Evolutionary conservation across 208 protist genomes (phyloP), one percentile per base, ranked within the genome.

Genomic region (Leptomonas seymouri): DNA sequence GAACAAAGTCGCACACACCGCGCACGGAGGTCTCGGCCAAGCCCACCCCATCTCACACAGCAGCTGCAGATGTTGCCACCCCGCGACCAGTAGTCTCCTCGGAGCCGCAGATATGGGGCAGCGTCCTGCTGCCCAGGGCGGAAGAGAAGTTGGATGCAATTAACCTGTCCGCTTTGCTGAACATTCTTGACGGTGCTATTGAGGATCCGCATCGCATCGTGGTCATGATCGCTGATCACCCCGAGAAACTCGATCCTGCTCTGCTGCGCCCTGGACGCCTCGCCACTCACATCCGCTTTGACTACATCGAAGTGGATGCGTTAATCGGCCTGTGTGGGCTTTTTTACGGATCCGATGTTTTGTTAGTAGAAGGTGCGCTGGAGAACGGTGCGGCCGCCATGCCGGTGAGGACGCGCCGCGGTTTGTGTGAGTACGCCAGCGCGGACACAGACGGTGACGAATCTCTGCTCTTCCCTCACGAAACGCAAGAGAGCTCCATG

Each of bases 221-320:
- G 2, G 71, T 71, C 21, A 71, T 71, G 62, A 76, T 76, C 8
- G 30, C 50, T 12, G 71, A 76, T 28, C 71, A 76, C 57, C 71
- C 71, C 1, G 71, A 76, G 44, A 45, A 45, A 1, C 57, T 76
- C 6, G 71, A 76, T 56, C 71, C 71, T 3, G 71, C 71, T n/a
- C 71, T 76, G 57, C 63, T 76, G 50, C 71, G 71, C 14, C 63
- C 71, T 11, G 71, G 71, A 11, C 53, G 71, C 3, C 56, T 76
- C 11, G 12, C 62, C 14, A 76, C 63, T 31, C 71, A 76, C 45
- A 8, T 76, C 9, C 62, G 71, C 21, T 76, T 76, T 20, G 71
- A 76, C 71, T 76, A 66, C 64, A 56, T 76, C 3, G 56, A 76
- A 27, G 45, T 76, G 54, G 41, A 70, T 5, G 63, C 48, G 1